phyloP scores from a whole-genome alignment of 140 eudicot species.

The Ambrosia hybrid region DNA sequence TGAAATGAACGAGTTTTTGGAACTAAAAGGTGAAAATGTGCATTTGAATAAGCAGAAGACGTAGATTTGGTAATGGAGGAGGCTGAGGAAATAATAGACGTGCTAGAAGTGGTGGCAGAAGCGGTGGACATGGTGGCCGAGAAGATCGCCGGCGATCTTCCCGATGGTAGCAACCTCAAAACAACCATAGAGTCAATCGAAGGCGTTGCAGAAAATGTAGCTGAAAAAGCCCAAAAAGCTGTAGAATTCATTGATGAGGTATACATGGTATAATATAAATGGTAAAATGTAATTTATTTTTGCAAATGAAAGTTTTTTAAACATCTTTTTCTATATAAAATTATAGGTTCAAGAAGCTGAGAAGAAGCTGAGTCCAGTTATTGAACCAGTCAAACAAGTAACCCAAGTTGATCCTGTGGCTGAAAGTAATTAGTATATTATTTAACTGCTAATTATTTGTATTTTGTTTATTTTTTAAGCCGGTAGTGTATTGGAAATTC shows the following conservation, averaged over 20 bases:
- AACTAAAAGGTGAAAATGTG: not conserved
- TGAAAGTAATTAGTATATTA: not conserved
- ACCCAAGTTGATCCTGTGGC: constrained; percentile 18
- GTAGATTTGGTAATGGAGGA: constrained; percentile 41
- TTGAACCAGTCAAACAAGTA: constrained; percentile 27
- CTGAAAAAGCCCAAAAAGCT: constrained; percentile 39
- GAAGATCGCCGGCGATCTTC: constrained; percentile 41
- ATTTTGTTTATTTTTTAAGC: not conserved
- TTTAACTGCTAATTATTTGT: not conserved
- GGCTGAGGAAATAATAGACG: constrained; percentile 44
- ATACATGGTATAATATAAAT: not conserved
- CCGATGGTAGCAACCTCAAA: constrained; percentile 35
- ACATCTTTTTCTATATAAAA: not conserved
- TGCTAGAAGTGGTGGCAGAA: constrained; percentile 43
- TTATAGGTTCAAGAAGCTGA: constrained; percentile 44
- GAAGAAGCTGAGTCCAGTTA: constrained; percentile 34
- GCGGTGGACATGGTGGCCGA: constrained; percentile 55
- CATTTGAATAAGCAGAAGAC: constrained; percentile 27
- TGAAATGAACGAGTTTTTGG: not conserved
- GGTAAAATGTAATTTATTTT: not conserved
- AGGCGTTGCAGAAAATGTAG: constrained; percentile 38
- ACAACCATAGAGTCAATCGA: constrained; percentile 39
- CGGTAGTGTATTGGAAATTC: not conserved
- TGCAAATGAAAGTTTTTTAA: not conserved
- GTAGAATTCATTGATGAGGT: constrained; percentile 49